Percentiles rank a stretch among this genome's conserved stretches.
These are phyloP conservation scores for Mariannaea sp. DNA, from an alignment of 2,329 filamentous ascomycete species.

Conservation along the genomic window DNA sequence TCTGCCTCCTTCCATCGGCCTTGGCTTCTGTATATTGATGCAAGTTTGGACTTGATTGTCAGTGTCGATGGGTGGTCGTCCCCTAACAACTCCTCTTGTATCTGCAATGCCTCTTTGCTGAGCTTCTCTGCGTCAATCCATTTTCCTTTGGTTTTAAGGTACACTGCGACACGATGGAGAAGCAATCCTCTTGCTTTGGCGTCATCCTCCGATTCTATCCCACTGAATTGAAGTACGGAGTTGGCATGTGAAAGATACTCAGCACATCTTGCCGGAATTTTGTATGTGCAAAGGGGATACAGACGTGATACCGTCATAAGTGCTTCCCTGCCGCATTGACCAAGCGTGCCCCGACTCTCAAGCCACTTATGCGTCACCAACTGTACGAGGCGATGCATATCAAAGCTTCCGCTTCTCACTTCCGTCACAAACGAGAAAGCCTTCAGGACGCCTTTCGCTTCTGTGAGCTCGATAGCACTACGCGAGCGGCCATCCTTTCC, in stretches of 20 bases:
- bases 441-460: constrained; percentile 35
- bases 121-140: not conserved
- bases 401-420: constrained; percentile 20
- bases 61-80: no score
- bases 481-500: no score
- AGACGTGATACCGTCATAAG: constrained; percentile 22
- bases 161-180: constrained; percentile 12
- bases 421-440: constrained; percentile 39
- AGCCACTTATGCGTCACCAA: constrained; percentile 42
- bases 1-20: no score
- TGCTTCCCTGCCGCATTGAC: constrained; percentile 27
- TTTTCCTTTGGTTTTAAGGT: not conserved
- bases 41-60: no score
- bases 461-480: constrained; percentile 3
- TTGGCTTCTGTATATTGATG: no score
- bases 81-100: no score
- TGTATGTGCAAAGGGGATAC: constrained; percentile 30
- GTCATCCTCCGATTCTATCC: constrained; percentile 17
- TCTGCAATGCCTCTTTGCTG: no score
- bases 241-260: constrained; percentile 35
- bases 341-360: not conserved
- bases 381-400: constrained; percentile 45
- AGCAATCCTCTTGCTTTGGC: constrained; percentile 15
- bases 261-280: constrained; percentile 23
- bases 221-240: constrained; percentile 24